Base-by-base conservation (phyloP, 768 basidiomycete species). In the Suillus subalutaceus region DNA sequence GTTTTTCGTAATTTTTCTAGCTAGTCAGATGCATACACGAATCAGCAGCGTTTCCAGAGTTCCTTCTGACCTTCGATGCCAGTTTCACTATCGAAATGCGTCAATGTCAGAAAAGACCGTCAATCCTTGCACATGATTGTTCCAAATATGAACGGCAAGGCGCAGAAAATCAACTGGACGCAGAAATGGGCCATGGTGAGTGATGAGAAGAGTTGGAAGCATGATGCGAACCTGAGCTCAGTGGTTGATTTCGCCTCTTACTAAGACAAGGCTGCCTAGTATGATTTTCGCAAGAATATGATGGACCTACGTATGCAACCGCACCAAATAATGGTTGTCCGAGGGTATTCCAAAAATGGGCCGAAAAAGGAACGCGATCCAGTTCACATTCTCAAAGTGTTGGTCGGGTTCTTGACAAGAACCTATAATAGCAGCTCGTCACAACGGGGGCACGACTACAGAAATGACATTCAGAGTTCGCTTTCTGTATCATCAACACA, bases 371-470 rank as follows among this genome's bases (percentile, higher is more conserved):
- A 23, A 48, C n/a, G n/a, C n/a, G 12, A 77, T 99, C 97, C 52
- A 99, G 83, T 77, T 99, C 97, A 78, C 97, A 99, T 98, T 99
- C 82, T 97, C 95, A 75, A 99, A 99, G 20, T 94, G 90, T 44
- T 32, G 32, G 32, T 32, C 32, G 94, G 84, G 78, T 99, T 97
- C 90, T 99, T 97, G 65, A 99, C 97, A 72, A 99, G 94, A 18
- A 99, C 97, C 96, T 66, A 62, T 59, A n/a, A 68, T 32, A 18
- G 35, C 15, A 41, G 16, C 46, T 40, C 53, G 32, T 52, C 41
- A 62, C 13, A 48, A 44, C 6, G 35, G 41, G 13, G 32, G 40
- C 35, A 20, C 13, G 12, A 23, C 23, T 6, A 50, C 48, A 48
- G 20, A 32, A 20, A 38, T 32, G 38, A 40, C 40, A 50, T 56